Base-by-base conservation (phyloP, 148 eudicot species). In the Fagopyrum tataricum region DNA sequence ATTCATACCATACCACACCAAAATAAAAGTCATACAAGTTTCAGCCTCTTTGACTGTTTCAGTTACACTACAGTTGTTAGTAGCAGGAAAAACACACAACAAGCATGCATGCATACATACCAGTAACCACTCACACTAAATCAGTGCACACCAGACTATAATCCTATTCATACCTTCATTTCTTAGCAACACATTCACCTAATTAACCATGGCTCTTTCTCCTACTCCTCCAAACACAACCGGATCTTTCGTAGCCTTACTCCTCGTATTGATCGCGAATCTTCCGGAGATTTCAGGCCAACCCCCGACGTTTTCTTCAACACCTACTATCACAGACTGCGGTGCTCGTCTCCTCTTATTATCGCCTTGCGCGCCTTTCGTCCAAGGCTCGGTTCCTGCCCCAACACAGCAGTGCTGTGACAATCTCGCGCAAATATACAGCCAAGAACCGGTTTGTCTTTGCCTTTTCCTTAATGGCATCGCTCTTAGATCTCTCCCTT, bases 401-500 rank as follows among this genome's bases (percentile, higher is more conserved):
- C 93, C 94, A 4, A 76, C 70, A 13, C 79, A 37, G 75, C 47
- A 76, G 51, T 91, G 97, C 77, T 91, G 97, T 46, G 76, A 80
- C 47, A 79, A 72, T 81, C 79, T 89, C 12, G 77, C 43, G 44
- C 78, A 77, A 39, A 79, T 85, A 20, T 82, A 87, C 73, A 66
- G 24, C 70, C 79, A 82, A 59, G 76, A 84, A 56, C 84, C 83
- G 5, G 55, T 41, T 17, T 91, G 97, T 68, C 78, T 91, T n/a
- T 89, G 97, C 75, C 82, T 89, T 6, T 78, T 91, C 78, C 85
- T 87, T 4, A 82, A 86, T 66, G 85, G 81, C 14, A 79, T 89
- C 64, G 75, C 79, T 31, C 51, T 87, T 31, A 73, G 79, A 37
- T 75, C 97, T 67, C 82, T 91, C n/a, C 90, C 97, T 20, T 76